Base-by-base conservation (phyloP, 371 early-diverging fungal genomes). In the Apophysomyces variabilis region DNA sequence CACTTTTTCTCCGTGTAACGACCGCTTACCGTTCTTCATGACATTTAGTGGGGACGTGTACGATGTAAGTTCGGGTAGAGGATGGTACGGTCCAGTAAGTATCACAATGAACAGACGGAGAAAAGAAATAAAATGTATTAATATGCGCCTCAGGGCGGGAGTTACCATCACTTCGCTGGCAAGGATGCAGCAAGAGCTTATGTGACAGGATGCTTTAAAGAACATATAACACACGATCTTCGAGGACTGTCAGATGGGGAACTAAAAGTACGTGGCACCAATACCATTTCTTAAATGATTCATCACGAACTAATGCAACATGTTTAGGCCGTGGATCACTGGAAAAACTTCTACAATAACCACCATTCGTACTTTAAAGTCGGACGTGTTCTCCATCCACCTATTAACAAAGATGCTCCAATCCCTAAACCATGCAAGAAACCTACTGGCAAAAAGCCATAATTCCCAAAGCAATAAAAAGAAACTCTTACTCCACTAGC, bases 181-280 rank as follows among this genome's bases (percentile, higher is more conserved):
- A 85, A 87, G 65, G 99, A 97, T 74, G 95, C 96, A 5, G 90
- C 95, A 5, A 82, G 98, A 46, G 97, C 98, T 2, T 98, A 92
- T 74, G 92, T 93, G 16, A 97, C 99, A 1, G 96, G 97, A 38
- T 98, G 99, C 75, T 93, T 94, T 70, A 65, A 94, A 64, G 92
- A 92, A 16, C 95, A 97, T 70, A 79, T 96, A 38, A 96, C 97
- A 2, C 95, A 96, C 66, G 99, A 99, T 76, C 74, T 93, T 14
- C 89, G 98, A 21, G 97, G 96, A 1, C 78, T 98, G 11, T 80
- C 77, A 3, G 80, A 82, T 13, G 77, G 79, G 2, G 84, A 99
- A 73, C 64, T 96, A 8, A 87, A 89, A 70, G 92, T 89, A 85
- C 18, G 67, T 37, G 21, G 1, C 8, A 11, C 7, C 37, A 64